Evolutionary conservation across 2,329 filamentous ascomycete species (phyloP), one percentile per base, ranked within the genome.

Genomic region (Diaporthe citriasiana): DNA sequence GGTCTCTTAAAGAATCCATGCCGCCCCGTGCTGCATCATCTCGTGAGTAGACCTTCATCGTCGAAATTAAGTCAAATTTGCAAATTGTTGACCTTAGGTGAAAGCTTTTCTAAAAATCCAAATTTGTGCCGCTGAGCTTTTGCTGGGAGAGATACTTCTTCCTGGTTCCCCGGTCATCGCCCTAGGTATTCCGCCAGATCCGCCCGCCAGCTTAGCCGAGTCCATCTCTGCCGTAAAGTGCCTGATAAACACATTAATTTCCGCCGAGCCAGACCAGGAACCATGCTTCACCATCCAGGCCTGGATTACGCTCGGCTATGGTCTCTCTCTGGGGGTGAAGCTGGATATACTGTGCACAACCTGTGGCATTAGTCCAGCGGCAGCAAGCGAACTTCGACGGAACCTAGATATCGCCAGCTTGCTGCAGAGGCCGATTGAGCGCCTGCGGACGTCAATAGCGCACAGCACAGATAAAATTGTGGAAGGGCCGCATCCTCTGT

Each of bases 301-400:
- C 60, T 66, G 60, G 60, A 15, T 66, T 4, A 66, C 22, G 2
- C 30, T 66, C 42, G 60, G 60, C 30, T 66, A 66, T 2, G 60
- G 60, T 33, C 60, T 66, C 12, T 66, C 60, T 9, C 17, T 66
- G 22, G 60, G 60, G 5, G 60, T 66, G 10, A 66, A 25, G 13
- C 30, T 66, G 6, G 60, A 66, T 2, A 51, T 66, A 4, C 27
- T 66, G 3, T 66, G 60, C 60, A 66, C 30, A 6, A 66, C 60
- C 1, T 50, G 42, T 66, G 60, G 13, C 7, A 35, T 66, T 17
- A 66, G 30, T 45, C 3, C 60, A 3, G 4, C 30, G 10, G 19
- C 3, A 1, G 60, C 42, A 10, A 42, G 10, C 3, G 42, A 66
- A 8, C 60, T 66, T 4, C 30, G 60, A 3, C 10, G 17, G 22